Evolutionary conservation across 257 asterid species (phyloP), one percentile per base, ranked within the genome.

Genomic region (Salvia hispanica): DNA sequence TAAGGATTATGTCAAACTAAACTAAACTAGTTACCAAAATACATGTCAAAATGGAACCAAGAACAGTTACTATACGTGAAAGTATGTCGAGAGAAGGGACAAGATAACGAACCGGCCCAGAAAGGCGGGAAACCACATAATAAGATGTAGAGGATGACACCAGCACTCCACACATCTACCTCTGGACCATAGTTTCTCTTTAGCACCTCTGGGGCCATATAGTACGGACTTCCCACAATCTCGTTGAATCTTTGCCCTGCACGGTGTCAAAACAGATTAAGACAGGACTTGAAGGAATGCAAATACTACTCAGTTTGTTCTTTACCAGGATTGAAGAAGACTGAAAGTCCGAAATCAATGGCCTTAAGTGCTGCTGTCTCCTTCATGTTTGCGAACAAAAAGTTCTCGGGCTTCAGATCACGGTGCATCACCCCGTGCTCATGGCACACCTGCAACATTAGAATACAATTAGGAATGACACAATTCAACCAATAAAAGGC

Each of bases 151-250:
- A 87, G 91, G 72, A 87, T 76, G 6, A 87, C 95, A 60, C 95
- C 95, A 44, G 91, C 91, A 78, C 95, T 87, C 95, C 95, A 83
- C 15, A 87, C 81, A 9, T 87, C 95, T 1, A 87, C 58, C 80
- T 87, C 95, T 18, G 83, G 88, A 43, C 95, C 95, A 28, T 87
- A 87, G 67, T 78, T 81, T 60, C 87, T 68, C 66, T 66, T 87
- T 60, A 87, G 75, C 62, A 87, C 91, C 75, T 87, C 95, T 0
- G 95, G 95, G 12, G 95, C 95, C 91, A 87, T 87, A 68, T 87
- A 87, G 40, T 85, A 87, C 40, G 91, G 95, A 64, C 95, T 87
- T 45, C 95, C 95, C 6, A 87, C 91, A 14, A 87, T 87, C 81
- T 87, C 95, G 63, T 81, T 76, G 18, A 87, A 87, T 71, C 76